Evolutionary conservation across 1,139 yeast species (phyloP).

Genomic region (Entelexis sorbosivorans): DNA sequence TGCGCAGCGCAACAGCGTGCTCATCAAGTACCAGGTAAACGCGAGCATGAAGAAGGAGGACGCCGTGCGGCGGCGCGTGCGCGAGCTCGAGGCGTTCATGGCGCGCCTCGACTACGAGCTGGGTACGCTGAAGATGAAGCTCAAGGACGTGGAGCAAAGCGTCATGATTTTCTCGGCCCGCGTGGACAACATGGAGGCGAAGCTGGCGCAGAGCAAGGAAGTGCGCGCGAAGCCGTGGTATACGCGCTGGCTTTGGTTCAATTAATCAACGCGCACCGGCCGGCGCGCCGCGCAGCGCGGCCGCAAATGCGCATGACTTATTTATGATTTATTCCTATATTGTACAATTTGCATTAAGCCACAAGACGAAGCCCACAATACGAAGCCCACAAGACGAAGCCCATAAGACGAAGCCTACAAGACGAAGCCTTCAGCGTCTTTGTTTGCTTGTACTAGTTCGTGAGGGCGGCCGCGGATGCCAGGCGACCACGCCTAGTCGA

Average conservation of each 20-base stretch:
- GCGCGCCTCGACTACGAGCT: constrained; percentile 76
- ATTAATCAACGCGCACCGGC: no score
- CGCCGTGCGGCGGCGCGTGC: constrained; percentile 40
- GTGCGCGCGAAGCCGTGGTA: constrained; percentile 12
- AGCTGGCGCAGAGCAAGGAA: constrained; percentile 8
- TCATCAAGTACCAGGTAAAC: constrained; percentile 26
- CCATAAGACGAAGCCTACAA: no score
- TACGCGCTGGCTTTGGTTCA: constrained; percentile 5
- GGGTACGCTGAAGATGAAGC: constrained; percentile 56
- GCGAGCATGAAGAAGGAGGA: constrained; percentile 32
- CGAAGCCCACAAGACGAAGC: no score
- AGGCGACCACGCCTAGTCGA: constrained; percentile 5
- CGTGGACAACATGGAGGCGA: constrained; percentile 24
- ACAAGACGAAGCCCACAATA: no score
- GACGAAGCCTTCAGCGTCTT: no score
- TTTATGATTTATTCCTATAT: neutral
- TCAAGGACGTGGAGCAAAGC: constrained; percentile 72
- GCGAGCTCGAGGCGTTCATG: constrained; percentile 55
- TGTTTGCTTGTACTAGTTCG: no score
- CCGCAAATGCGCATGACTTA: neutral
- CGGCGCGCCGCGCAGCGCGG: no score
- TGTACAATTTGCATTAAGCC: no score
- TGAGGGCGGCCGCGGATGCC: no score
- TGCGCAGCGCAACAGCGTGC: constrained; percentile 20
- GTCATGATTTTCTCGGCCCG: constrained; percentile 38